Percentiles rank a stretch among this genome's conserved stretches.
These are phyloP conservation scores for Cordia subcordata DNA, from an alignment of 257 asterid genomes.

Conservation along the genomic window DNA sequence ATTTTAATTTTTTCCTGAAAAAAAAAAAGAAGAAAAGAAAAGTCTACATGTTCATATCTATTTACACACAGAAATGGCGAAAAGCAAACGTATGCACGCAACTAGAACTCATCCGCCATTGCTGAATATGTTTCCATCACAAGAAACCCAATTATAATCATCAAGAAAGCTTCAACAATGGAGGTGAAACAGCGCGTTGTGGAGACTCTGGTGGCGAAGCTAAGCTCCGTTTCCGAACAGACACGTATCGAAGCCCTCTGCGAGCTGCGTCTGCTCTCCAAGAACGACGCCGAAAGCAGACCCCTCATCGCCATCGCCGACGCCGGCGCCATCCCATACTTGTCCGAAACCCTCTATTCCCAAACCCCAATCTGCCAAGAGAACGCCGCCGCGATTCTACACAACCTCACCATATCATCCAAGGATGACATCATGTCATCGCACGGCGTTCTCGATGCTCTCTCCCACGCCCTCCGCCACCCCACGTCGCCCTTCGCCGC, in stretches of 20 bases:
- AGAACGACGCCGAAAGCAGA: constrained; percentile 67
- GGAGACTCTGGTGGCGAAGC: constrained; percentile 56
- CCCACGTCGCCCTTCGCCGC: constrained; percentile 63
- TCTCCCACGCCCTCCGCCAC: constrained; percentile 86
- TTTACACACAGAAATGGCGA: too few species aligned
- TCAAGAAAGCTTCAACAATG: constrained; percentile 33
- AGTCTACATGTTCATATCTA: too few species aligned
- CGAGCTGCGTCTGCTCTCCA: constrained; percentile 80
- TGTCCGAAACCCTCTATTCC: constrained; percentile 81
- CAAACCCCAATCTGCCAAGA: constrained; percentile 55
- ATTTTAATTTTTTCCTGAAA: too few species aligned
- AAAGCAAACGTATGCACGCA: too few species aligned
- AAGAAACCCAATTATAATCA: not conserved
- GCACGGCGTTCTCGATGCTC: constrained; percentile 80
- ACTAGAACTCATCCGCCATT: not conserved
- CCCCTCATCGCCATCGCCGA: constrained; percentile 68
- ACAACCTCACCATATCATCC: constrained; percentile 76
- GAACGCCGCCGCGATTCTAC: constrained; percentile 83
- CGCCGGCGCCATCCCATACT: constrained; percentile 62
- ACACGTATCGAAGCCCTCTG: constrained; percentile 71
- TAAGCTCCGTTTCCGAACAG: constrained; percentile 82
- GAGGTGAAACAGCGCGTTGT: constrained; percentile 66
- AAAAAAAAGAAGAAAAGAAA: too few species aligned
- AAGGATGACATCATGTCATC: constrained; percentile 70
- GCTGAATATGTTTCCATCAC: not conserved